Evolutionary conservation across 2,329 filamentous ascomycete genomes (phyloP).

Genomic region (Aspergillus sp.): DNA sequence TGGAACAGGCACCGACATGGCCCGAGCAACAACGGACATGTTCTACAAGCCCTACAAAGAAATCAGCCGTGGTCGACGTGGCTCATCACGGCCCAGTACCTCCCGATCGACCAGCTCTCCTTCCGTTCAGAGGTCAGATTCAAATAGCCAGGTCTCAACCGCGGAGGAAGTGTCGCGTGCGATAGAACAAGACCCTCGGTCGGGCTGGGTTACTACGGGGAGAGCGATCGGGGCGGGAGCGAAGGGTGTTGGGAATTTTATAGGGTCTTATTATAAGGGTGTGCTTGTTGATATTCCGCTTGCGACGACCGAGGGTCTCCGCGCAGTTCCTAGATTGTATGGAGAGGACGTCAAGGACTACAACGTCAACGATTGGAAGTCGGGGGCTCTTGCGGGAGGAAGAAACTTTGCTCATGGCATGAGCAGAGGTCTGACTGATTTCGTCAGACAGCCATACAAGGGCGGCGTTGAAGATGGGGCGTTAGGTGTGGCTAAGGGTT

Average conservation of each 20-base stretch:
- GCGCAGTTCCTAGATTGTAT: slow-evolving; percentile 29
- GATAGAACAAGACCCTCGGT: not conserved
- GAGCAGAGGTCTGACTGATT: slow-evolving; percentile 23
- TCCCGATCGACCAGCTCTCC: not conserved
- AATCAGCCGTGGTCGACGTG: slow-evolving; percentile 10
- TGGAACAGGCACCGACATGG: slow-evolving; percentile 19
- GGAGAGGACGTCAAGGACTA: slow-evolving; percentile 30
- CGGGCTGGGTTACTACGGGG: slow-evolving; percentile 3
- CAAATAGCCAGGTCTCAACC: not conserved
- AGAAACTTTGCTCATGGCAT: slow-evolving; percentile 29
- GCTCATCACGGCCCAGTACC: not conserved
- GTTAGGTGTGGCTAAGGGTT: slow-evolving; percentile 25
- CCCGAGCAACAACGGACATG: slow-evolving; percentile 19
- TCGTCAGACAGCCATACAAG: slow-evolving; percentile 24
- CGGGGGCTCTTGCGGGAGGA: slow-evolving; percentile 24
- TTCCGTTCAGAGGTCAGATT: not conserved
- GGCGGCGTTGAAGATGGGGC: slow-evolving; percentile 26
- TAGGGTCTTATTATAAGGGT: slow-evolving; percentile 25
- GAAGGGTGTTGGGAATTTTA: slow-evolving; percentile 19
- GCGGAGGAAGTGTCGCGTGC: too few species aligned
- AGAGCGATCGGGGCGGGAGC: slow-evolving; percentile 11
- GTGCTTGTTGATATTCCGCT: slow-evolving; percentile 30
- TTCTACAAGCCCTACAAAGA: slow-evolving; percentile 24
- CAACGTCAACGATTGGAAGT: slow-evolving; percentile 28
- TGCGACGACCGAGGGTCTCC: slow-evolving; percentile 31